phyloP scores from a whole-genome alignment of 495 filamentous ascomycete species.

The Thozetella sp. region DNA sequence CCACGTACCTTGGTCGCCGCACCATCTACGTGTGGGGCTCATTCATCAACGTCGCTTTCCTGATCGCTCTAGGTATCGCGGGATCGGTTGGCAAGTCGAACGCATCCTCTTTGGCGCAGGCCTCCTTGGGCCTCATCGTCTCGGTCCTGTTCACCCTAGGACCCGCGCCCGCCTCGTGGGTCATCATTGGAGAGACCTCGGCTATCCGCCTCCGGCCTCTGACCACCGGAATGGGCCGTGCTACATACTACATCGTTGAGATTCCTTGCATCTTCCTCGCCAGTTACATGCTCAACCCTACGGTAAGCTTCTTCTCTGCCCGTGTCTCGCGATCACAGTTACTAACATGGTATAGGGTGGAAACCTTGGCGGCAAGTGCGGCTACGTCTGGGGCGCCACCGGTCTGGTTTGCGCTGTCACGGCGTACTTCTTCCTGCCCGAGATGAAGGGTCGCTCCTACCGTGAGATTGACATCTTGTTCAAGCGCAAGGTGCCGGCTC shows the following conservation, averaged over 20 bases:
- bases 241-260: slow-evolving; percentile 51
- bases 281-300: slow-evolving; percentile 50
- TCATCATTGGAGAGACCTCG: slow-evolving; percentile 61
- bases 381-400: slow-evolving; percentile 39
- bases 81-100: slow-evolving; percentile 34
- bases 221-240: slow-evolving; percentile 58
- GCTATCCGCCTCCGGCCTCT: slow-evolving; percentile 57
- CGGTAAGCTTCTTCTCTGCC: slow-evolving; percentile 15
- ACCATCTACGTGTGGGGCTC: slow-evolving; percentile 48
- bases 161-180: slow-evolving; percentile 55
- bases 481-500: slow-evolving; percentile 47
- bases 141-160: slow-evolving; percentile 55
- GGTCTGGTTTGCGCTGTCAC: slow-evolving; percentile 25
- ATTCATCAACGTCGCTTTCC: slow-evolving; percentile 34
- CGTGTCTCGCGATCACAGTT: background rate
- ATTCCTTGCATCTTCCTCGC: slow-evolving; percentile 56
- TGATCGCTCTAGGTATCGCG: slow-evolving; percentile 47
- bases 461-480: slow-evolving; percentile 39
- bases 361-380: slow-evolving; percentile 53
- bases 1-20: slow-evolving; percentile 43
- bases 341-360: slow-evolving; percentile 27
- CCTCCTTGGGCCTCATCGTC: slow-evolving; percentile 56
- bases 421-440: slow-evolving; percentile 33
- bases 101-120: slow-evolving; percentile 44
- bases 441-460: slow-evolving; percentile 32